A percentile compares a stretch with the other conserved stretches of the same genome.
These are phyloP conservation scores for Verticillium dahliae DNA, from an alignment of 2,329 filamentous ascomycete species.

Conservation along the genomic window DNA sequence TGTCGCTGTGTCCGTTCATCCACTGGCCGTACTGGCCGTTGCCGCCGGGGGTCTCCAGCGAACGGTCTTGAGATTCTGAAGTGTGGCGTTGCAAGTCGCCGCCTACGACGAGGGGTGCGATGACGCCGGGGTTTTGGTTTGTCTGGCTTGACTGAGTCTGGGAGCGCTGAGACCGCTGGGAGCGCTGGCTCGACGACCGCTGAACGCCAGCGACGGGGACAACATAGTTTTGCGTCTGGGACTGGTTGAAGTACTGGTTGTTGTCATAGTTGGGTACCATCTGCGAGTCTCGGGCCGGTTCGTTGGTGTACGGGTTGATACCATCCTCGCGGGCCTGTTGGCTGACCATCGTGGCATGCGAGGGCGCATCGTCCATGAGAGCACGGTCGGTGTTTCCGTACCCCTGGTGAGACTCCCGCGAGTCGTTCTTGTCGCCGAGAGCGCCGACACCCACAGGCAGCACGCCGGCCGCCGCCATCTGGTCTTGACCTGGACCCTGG, in stretches of 20 bases:
- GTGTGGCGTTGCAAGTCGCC: background rate
- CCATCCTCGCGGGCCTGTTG: slow-evolving; percentile 47
- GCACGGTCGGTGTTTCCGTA: slow-evolving; percentile 40
- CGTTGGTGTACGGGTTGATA: slow-evolving; percentile 50
- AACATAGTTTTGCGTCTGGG: slow-evolving; percentile 1
- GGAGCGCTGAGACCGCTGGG: background rate
- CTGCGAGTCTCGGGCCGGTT: slow-evolving; percentile 24
- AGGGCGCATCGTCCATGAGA: slow-evolving; percentile 41
- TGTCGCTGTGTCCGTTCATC: slow-evolving; percentile 4
- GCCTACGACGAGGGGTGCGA: background rate
- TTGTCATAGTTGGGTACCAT: background rate
- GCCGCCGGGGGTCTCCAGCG: slow-evolving; percentile 7
- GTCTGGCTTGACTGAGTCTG: background rate
- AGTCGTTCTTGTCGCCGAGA: background rate
- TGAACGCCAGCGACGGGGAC: slow-evolving; percentile 2
- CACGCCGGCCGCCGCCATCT: background rate
- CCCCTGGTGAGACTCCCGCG: slow-evolving; percentile 16
- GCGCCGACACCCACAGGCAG: background rate
- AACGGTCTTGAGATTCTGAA: background rate
- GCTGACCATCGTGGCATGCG: slow-evolving; percentile 42
- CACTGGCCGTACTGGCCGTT: slow-evolving; percentile 9
- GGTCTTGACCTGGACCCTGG: slow-evolving; percentile 49
- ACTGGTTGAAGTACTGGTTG: background rate
- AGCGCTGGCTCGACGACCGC: slow-evolving; percentile 3
- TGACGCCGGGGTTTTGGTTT: background rate